These are phyloP conservation scores for Plasmodium malariae DNA, from an alignment of 169 alveolate species.

Conservation along the genomic window DNA sequence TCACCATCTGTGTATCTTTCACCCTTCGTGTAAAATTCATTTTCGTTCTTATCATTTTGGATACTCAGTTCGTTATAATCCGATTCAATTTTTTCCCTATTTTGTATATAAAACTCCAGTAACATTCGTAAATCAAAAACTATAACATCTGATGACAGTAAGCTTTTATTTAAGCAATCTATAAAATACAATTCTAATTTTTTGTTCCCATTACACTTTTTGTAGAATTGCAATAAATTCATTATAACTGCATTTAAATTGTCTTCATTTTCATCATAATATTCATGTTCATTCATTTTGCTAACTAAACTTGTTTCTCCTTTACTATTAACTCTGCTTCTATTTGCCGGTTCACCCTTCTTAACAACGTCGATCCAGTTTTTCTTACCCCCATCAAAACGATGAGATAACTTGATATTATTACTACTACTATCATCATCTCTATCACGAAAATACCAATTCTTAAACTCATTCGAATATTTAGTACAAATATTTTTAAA, in stretches of 20 bases:
- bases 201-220: constrained; percentile 32
- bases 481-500: constrained; percentile 38
- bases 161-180: constrained; percentile 53
- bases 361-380: no score
- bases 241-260: constrained; percentile 10
- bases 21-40: not conserved
- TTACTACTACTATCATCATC: not conserved
- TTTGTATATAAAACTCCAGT: constrained; percentile 28
- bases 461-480: not conserved
- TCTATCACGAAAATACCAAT: not conserved
- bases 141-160: constrained; percentile 5
- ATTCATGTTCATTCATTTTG: not conserved
- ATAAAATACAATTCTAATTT: constrained; percentile 34
- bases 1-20: no score
- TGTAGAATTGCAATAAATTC: not conserved
- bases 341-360: no score
- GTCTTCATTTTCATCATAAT: not conserved
- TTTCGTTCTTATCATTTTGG: constrained; percentile 17
- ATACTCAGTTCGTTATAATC: constrained; percentile 25
- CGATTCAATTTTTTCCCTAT: constrained; percentile 46
- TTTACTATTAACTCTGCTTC: no score
- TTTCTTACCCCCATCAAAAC: no score
- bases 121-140: constrained; percentile 10
- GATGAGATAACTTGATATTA: not conserved
- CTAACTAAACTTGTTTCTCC: no score